Base-by-base conservation (phyloP, 805 yeast species). In the Scheffersomyces coipomensis region DNA sequence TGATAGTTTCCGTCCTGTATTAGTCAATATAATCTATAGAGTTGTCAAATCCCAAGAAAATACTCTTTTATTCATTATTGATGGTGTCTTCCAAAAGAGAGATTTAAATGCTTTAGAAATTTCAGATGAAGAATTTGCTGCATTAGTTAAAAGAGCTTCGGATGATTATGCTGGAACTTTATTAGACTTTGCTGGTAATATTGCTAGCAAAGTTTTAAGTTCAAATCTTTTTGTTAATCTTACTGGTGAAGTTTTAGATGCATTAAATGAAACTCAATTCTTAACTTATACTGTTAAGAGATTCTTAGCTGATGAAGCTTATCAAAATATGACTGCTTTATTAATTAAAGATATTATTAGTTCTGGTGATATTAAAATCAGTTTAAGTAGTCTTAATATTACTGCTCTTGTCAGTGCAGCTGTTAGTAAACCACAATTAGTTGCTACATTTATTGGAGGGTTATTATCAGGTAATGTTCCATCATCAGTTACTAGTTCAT, bases 261-360 rank as follows among this genome's bases (percentile, higher is more conserved):
- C 73, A 8, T 56, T 69, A 39, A 69, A 69, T 51, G 64, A 67
- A 43, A 68, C 75, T 5, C 70, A 68, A 11, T 53, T 69, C 34
- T 62, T 58, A 13, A 65, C 66, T 9, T 63, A 66, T 47, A 55
- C 61, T 9, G 49, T 63, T n/a, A 66, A 69, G 48, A 44, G 60
- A 29, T 53, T 65, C 40, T 44, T 69, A 29, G 59, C 68, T 10
- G 52, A 61, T 40, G 61, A 58, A 40, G 48, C 52, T 3, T 68
- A 68, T 46, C 55, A 60, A 17, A 63, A 65, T 42, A 53, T 66
- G 61, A 62, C 71, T 2, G 70, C 56, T 2, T 49, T 47, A 13
- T 52, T 66, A n/a, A 45, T 53, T n/a, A 37, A 49, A 12, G 66
- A 66, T 39, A 41, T 66, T 23, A 34, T 50, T 19, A 37, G 40